Evolutionary conservation across 495 filamentous ascomycete genomes (phyloP), one percentile per base, ranked within the genome.

Genomic region (Neurospora sp.): DNA sequence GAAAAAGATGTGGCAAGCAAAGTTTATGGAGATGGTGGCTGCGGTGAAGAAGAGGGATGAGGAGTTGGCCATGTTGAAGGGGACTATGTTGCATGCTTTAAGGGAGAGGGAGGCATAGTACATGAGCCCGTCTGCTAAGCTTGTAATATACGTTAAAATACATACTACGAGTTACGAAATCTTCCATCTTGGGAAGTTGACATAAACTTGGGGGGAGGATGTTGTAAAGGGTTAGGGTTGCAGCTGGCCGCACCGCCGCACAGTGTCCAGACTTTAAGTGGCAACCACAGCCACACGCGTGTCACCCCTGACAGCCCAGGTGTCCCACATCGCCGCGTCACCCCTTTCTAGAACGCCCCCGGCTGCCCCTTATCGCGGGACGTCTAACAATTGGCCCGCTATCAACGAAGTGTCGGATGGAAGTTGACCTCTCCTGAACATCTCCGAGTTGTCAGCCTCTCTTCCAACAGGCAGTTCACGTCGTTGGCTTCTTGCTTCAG

Each of bases 1-100:
- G 41, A 72, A 61, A 27, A 73, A 71, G 35, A 73, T 79, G 68
- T 85, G 83, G 83, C 77, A 82, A 46, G 69, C 69, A n/a, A 81
- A 77, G 76, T 84, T 83, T 48, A 71, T 74, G n/a, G 79, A 81
- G 31, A 75, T 86, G 35, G 75, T 78, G 61, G 76, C 70, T 10
- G 73, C 73, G 37, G 69, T 81, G 22, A 76, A 76, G 37, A 73
- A 74, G 73, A 76, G 76, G 71, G 81, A 79, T 37, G 75, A 79
- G 73, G 79, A 83, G 71, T 59, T 80, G 53, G 18, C 68, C 38
- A 59, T 40, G 70, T 68, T 82, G 61, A 75, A 74, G 75, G 42
- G 48, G 41, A 81, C 69, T 66, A 66, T 82, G 22, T 68, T 81
- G 22, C 73, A 77, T 8, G 41, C 73, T 18, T 31, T 79, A 39